Base-by-base conservation (phyloP, 164 flowering plant genomes). In the Platanus orientalis region DNA sequence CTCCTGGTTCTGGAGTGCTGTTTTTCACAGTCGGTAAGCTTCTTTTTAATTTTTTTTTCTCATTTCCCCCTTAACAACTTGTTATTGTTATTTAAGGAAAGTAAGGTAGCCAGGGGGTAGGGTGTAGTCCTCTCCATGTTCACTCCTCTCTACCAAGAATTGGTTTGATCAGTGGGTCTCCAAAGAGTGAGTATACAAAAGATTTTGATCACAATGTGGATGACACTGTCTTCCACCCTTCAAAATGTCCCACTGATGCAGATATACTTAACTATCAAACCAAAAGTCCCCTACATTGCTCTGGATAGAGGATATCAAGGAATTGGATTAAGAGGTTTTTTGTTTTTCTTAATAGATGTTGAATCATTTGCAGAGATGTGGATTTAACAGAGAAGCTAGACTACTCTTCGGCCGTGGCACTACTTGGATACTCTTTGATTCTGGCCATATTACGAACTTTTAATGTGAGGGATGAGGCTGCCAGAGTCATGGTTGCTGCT, bases 1-100 rank as follows among this genome's bases (percentile, higher is more conserved):
- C 63, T 78, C 88, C 42, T 87, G 93, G 90, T 84, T 93, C 58
- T 92, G 98, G 98, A 92, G 85, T 81, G 82, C 92, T 70, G 86
- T 87, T 64, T 90, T 82, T 68, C 97, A 88, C 75, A 81, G 87
- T 69, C 75, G 96, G 98, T 88, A 72, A 80, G 89, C 49, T 49
- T 16, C 44, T 65, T 26, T 40, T 14, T 61, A 49, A 48, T 56
- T 26, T 61, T 67, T 19, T 7, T 52, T 30, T 12, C 21, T 32
- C 42, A 29, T n/a, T n/a, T 6, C 3, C 5, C 12, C 13, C 27
- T 51, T 7, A 32, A 42, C 26, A n/a, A 11, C 16, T 0, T 62
- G 34, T 7, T 2, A 2, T 6, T 5, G 6, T 16, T 7, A 61
- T 21, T 1, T 20, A 61, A 11, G 10, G 34, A 27, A 27, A 14